Percentiles rank a stretch among this genome's conserved stretches.
phyloP scores from a whole-genome alignment of 176 grass and related monocot species.

The Ampelocalamus luodianensis region DNA sequence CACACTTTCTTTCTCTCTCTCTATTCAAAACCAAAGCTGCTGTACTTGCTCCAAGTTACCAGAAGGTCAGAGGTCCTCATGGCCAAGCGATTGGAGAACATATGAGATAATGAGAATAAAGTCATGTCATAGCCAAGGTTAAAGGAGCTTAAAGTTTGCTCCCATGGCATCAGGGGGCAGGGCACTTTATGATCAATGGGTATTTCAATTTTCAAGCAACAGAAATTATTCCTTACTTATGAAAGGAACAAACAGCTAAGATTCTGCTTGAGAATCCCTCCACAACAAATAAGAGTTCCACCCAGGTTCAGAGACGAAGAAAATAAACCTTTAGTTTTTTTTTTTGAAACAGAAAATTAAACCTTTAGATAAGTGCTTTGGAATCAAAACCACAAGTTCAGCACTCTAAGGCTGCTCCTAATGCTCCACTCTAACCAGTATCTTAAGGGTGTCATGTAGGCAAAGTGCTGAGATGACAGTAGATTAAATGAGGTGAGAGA shows the following conservation, averaged over 20 bases:
- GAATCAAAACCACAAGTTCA: background rate
- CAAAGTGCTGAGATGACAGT: too few relatives aligned
- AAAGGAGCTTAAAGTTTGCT: conserved; percentile 31
- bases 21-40: background rate
- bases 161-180: conserved; percentile 40
- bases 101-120: conserved; percentile 32
- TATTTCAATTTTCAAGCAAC: conserved; percentile 28
- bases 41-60: background rate
- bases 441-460: too few relatives aligned
- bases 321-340: conserved; percentile 2
- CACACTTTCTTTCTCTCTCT: background rate
- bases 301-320: background rate
- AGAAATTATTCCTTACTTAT: conserved; percentile 39
- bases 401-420: too few relatives aligned
- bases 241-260: background rate
- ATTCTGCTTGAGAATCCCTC: conserved; percentile 30
- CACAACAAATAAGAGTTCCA: background rate
- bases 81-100: background rate
- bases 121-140: background rate
- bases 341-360: background rate
- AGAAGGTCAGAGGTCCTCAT: background rate
- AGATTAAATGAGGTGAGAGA: too few relatives aligned
- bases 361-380: background rate
- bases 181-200: background rate
- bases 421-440: too few relatives aligned